Evolutionary conservation across 176 grass and related monocot species (phyloP).

Genomic region (Avena eriantha): DNA sequence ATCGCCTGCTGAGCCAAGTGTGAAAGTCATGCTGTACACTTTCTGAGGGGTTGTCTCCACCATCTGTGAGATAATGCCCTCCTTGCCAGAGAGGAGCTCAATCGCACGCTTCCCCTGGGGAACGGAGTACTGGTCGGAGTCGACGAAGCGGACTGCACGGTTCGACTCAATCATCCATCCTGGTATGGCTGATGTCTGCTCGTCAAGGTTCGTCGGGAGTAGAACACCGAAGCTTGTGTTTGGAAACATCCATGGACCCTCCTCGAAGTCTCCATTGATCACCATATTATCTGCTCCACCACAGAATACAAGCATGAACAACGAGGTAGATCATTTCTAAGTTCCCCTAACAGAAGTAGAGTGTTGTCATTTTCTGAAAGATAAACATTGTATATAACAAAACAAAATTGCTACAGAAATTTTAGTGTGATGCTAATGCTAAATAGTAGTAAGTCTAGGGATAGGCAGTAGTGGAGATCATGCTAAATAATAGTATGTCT

Average conservation of each 20-base stretch:
- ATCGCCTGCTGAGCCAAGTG: constrained; percentile 66
- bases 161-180: constrained; percentile 97
- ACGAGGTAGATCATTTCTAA: neutral
- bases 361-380: neutral
- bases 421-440: neutral
- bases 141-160: constrained; percentile 80
- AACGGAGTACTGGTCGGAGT: constrained; percentile 81
- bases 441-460: neutral
- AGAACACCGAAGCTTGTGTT: constrained; percentile 95
- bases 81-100: constrained; percentile 95
- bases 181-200: constrained; percentile 78
- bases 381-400: neutral
- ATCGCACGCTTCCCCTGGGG: constrained; percentile 91
- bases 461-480: neutral
- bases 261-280: constrained; percentile 92
- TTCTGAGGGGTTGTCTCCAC: constrained; percentile 88
- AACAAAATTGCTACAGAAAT: neutral
- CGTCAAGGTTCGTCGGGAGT: constrained; percentile 92
- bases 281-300: constrained; percentile 75
- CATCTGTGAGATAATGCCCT: constrained; percentile 99
- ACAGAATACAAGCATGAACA: neutral
- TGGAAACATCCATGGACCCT: constrained; percentile 94
- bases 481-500: neutral
- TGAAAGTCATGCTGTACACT: constrained; percentile 85
- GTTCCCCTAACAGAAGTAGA: neutral